A percentile compares a stretch with the other conserved stretches of the same genome.
Conservation (phyloP, 257 asterid genomes). For the Salvia rosmarinus region DNA sequence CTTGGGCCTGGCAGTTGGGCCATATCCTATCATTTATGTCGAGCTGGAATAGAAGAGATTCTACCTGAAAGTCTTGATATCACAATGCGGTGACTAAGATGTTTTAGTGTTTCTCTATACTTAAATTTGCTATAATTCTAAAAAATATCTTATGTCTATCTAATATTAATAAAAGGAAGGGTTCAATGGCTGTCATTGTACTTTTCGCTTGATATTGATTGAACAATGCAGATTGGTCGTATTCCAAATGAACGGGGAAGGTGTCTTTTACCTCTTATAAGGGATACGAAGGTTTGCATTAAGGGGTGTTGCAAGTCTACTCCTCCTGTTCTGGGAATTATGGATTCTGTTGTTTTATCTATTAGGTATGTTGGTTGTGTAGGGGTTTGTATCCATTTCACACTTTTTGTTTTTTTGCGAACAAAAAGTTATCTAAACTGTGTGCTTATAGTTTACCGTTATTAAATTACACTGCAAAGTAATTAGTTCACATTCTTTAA, state of each 20-base stretch:
- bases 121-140: not conserved
- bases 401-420: not conserved
- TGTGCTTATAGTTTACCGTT: slow-evolving; percentile 5
- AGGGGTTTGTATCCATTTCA: slow-evolving; percentile 2
- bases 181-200: slow-evolving; percentile 2
- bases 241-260: slow-evolving; percentile 98
- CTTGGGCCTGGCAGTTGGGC: too few species aligned
- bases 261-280: slow-evolving; percentile 85
- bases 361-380: slow-evolving; percentile 55
- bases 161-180: not conserved
- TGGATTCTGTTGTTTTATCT: slow-evolving; percentile 76
- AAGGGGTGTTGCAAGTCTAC: slow-evolving; percentile 80
- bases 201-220: slow-evolving; percentile 27
- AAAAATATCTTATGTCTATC: slow-evolving; percentile 1
- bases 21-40: too few species aligned
- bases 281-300: slow-evolving; percentile 67
- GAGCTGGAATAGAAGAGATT: not conserved
- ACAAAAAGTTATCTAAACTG: not conserved
- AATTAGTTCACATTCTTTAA: slow-evolving; percentile 32
- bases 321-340: slow-evolving; percentile 76
- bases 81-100: not conserved
- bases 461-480: not conserved
- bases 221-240: slow-evolving; percentile 80
- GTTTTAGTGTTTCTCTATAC: slow-evolving; percentile 2
- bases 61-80: slow-evolving; percentile 15